A percentile compares a stretch with the other conserved stretches of the same genome.
These are phyloP conservation scores for Sicyos edulis DNA, from an alignment of 306 rosid genomes.

Conservation along the genomic window DNA sequence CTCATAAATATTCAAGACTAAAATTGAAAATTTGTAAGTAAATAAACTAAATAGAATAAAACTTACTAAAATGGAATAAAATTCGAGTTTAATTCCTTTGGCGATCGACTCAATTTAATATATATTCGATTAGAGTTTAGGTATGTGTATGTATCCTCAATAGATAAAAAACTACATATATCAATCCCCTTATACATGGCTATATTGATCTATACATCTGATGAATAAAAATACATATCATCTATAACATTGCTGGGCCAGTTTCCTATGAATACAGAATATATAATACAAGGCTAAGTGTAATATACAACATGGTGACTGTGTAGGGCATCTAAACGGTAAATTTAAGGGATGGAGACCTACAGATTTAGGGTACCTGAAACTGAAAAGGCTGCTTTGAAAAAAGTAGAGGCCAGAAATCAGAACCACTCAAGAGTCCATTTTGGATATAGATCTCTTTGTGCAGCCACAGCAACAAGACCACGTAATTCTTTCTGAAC, in stretches of 20 bases:
- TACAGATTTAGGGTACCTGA: background rate
- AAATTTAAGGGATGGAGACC: background rate
- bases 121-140: background rate
- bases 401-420: conserved; percentile 8
- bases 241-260: background rate
- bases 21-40: too few species aligned
- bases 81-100: background rate
- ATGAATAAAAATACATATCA: background rate
- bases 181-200: background rate
- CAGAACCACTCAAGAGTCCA: conserved; percentile 75
- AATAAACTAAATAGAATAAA: too few species aligned
- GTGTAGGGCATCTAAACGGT: background rate
- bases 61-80: too few species aligned
- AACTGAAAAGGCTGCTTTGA: background rate
- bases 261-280: background rate
- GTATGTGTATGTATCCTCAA: too few species aligned
- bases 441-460: conserved; percentile 59
- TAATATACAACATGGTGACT: background rate
- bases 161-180: background rate
- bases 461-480: conserved; percentile 58
- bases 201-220: background rate
- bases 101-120: background rate
- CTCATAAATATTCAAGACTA: too few species aligned
- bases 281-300: background rate
- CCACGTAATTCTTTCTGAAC: conserved; percentile 78